Evolutionary conservation across 139 green algal genomes (phyloP).

Genomic region (Chlorella vulgaris): DNA sequence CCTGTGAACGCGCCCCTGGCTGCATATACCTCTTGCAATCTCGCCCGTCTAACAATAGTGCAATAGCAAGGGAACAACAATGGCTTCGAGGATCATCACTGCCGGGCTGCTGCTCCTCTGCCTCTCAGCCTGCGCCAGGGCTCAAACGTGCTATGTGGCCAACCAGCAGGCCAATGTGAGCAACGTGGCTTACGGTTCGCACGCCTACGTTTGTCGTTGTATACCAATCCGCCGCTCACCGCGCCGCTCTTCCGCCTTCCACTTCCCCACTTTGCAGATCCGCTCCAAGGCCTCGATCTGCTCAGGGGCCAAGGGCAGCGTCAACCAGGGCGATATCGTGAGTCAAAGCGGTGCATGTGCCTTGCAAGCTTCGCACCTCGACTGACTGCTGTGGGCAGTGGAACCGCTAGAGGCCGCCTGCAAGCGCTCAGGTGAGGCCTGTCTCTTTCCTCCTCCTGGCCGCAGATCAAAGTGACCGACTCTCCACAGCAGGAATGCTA

Average conservation of each 20-base stretch:
- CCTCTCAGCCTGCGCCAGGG: neutral
- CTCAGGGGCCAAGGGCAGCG: neutral
- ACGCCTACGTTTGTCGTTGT: neutral
- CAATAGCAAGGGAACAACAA: no score
- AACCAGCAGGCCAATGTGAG: neutral
- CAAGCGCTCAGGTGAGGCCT: neutral
- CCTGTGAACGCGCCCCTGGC: no score
- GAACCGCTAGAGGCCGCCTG: neutral
- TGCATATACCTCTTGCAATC: no score
- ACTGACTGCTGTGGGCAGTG: neutral
- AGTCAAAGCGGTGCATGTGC: neutral
- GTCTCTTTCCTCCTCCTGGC: neutral
- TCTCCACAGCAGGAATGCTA: neutral
- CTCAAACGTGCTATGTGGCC: neutral
- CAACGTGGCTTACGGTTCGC: neutral
- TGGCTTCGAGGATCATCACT: no score
- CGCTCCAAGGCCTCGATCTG: slow-evolving; percentile 8
- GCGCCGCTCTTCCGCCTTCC: neutral
- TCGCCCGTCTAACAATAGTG: no score
- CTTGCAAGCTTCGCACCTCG: neutral
- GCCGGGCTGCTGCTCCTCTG: neutral
- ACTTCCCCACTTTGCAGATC: neutral
- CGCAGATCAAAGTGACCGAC: neutral
- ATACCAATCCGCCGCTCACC: neutral
- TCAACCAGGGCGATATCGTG: neutral